Percentiles rank a stretch among this genome's conserved stretches.
phyloP scores from a whole-genome alignment of 306 rosid genomes.

The Trifolium subterraneum region DNA sequence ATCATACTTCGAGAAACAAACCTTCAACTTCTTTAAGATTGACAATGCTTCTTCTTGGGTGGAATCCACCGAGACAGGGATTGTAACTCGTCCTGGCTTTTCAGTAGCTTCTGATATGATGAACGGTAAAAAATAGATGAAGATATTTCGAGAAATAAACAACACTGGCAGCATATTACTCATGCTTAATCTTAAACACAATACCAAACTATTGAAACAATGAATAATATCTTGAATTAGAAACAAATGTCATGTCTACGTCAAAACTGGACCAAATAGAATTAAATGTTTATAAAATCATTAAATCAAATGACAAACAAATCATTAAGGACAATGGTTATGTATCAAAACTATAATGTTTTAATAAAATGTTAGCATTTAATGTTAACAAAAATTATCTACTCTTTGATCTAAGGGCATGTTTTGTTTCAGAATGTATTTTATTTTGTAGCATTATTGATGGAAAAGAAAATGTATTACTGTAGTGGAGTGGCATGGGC shows the following conservation, averaged over 20 bases:
- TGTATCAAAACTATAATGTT: background rate
- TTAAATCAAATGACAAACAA: background rate
- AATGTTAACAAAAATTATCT: background rate
- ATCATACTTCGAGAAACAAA: constrained; percentile 46
- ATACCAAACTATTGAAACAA: constrained; percentile 13
- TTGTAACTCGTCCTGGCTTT: constrained; percentile 61
- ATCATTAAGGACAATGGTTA: background rate
- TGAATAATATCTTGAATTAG: background rate
- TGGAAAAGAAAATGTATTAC: too few relatives aligned
- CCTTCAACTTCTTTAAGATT: constrained; percentile 78
- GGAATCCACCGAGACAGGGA: constrained; percentile 72
- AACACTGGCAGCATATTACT: background rate
- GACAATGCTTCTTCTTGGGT: constrained; percentile 83
- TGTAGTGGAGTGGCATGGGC: background rate
- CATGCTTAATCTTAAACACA: constrained; percentile 4
- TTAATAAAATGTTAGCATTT: background rate
- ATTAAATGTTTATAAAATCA: background rate
- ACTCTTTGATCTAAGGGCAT: background rate
- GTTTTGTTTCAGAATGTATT: background rate
- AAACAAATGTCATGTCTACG: background rate
- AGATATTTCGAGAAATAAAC: background rate
- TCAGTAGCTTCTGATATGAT: constrained; percentile 45
- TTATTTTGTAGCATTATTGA: background rate
- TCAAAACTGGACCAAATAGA: background rate
- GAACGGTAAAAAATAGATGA: constrained; percentile 12